phyloP scores from a whole-genome alignment of 352 stramenopile species.

The Pythium brachiatum region DNA sequence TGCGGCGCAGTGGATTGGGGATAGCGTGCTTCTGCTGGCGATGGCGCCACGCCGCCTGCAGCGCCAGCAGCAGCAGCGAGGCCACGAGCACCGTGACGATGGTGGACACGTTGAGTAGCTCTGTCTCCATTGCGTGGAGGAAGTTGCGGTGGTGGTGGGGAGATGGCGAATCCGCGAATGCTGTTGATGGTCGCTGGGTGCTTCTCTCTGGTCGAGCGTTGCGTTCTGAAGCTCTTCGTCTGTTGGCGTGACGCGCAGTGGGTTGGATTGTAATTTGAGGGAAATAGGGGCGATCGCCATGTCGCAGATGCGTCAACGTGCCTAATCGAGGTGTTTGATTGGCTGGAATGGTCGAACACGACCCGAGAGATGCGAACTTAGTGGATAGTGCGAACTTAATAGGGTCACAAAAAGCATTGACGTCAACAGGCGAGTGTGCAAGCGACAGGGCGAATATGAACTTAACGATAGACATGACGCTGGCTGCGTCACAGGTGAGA shows the following conservation, averaged over 20 bases:
- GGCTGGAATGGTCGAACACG: conserved; percentile 1
- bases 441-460: conserved; percentile 2
- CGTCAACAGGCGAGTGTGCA: conserved; percentile 20
- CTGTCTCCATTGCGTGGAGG: conserved; percentile 10
- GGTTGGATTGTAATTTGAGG: conserved; percentile 8
- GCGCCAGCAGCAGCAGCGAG: conserved; percentile 29
- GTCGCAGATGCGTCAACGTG: conserved; percentile 13
- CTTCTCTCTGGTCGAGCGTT: background rate
- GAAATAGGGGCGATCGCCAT: background rate
- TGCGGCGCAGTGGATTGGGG: conserved; percentile 34
- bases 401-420: background rate
- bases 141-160: background rate
- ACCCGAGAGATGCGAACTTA: background rate
- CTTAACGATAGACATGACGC: conserved; percentile 20
- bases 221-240: background rate
- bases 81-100: conserved; percentile 31
- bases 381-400: background rate
- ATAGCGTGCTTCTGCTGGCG: conserved; percentile 10
- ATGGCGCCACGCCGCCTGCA: conserved; percentile 28
- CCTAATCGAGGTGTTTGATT: background rate
- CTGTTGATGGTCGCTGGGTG: background rate
- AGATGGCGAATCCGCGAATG: conserved; percentile 9
- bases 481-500: background rate
- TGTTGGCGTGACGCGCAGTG: background rate
- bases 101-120: conserved; percentile 19